Evolutionary conservation across 352 stramenopile species (phyloP).

Genomic region (Aphanomyces cochlioides): DNA sequence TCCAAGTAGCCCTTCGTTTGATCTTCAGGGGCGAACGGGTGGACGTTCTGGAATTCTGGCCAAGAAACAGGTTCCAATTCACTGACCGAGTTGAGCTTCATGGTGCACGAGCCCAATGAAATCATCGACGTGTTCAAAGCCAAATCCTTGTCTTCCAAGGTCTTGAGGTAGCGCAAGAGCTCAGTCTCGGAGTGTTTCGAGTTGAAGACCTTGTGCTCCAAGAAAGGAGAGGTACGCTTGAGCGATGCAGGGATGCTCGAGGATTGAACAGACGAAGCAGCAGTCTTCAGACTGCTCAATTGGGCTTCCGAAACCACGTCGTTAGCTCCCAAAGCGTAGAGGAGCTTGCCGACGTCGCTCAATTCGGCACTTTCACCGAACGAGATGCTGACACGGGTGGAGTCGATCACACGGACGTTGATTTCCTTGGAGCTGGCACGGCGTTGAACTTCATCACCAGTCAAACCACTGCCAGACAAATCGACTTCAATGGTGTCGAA

Average conservation of each 20-base stretch:
- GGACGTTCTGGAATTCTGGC: constrained; percentile 96
- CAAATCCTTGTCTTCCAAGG: constrained; percentile 97
- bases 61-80: constrained; percentile 98
- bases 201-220: constrained; percentile 96
- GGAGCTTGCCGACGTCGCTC: constrained; percentile 84
- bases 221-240: constrained; percentile 68
- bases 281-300: constrained; percentile 44
- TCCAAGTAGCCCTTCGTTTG: constrained; percentile 95
- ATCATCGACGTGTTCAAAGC: constrained; percentile 99
- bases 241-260: constrained; percentile 58
- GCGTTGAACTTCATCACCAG: constrained; percentile 67
- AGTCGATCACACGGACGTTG: constrained; percentile 85
- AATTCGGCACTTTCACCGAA: constrained; percentile 96
- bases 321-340: constrained; percentile 70
- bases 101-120: constrained; percentile 99
- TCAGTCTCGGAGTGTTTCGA: constrained; percentile 96
- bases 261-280: constrained; percentile 52
- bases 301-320: constrained; percentile 22
- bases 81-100: constrained; percentile 99
- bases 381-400: constrained; percentile 87
- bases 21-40: constrained; percentile 95
- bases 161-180: constrained; percentile 96
- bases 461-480: constrained; percentile 78
- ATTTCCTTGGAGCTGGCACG: constrained; percentile 64
- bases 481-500: constrained; percentile 96